phyloP scores from a whole-genome alignment of 2,329 filamentous ascomycete species.

The Epichloe glyceriae region DNA sequence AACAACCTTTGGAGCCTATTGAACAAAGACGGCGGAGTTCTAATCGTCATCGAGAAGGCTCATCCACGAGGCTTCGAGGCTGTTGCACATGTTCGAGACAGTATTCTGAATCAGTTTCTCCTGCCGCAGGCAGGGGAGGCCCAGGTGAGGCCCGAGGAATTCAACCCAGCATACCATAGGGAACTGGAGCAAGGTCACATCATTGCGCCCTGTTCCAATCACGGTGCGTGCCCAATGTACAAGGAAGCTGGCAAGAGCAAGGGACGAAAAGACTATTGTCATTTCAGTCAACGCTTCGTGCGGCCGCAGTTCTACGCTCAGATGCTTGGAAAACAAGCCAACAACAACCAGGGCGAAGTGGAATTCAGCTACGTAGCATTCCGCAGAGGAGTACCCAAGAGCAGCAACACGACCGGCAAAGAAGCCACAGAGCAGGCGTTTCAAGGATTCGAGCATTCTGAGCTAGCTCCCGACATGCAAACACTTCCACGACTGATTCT shows the following conservation, averaged over 20 bases:
- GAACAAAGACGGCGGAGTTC: slow-evolving; percentile 69
- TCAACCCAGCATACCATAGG: slow-evolving; percentile 26
- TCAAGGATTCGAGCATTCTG: slow-evolving; percentile 49
- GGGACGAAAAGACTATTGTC: slow-evolving; percentile 81
- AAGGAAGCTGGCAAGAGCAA: slow-evolving; percentile 50
- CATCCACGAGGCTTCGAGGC: slow-evolving; percentile 86
- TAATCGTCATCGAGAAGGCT: slow-evolving; percentile 84
- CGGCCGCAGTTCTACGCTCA: slow-evolving; percentile 71
- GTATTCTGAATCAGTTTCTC: slow-evolving; percentile 65
- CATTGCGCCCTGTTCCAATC: slow-evolving; percentile 75
- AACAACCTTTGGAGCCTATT: slow-evolving; percentile 85
- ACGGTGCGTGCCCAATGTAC: slow-evolving; percentile 83
- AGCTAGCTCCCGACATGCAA: slow-evolving; percentile 39
- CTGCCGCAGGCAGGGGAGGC: slow-evolving; percentile 30
- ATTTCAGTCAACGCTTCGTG: slow-evolving; percentile 80
- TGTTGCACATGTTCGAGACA: slow-evolving; percentile 69
- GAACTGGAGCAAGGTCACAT: slow-evolving; percentile 49
- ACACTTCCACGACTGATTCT: slow-evolving; percentile 67
- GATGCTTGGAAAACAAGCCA: slow-evolving; percentile 53
- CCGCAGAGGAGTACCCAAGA: slow-evolving; percentile 51
- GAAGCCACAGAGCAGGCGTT: slow-evolving; percentile 55
- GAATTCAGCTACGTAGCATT: slow-evolving; percentile 83
- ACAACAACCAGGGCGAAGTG: slow-evolving; percentile 85
- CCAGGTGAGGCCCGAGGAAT: slow-evolving; percentile 20
- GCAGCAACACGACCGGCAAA: slow-evolving; percentile 30